Evolutionary conservation across 176 grass and related monocot species (phyloP).

Genomic region (Pontederia crassipes): DNA sequence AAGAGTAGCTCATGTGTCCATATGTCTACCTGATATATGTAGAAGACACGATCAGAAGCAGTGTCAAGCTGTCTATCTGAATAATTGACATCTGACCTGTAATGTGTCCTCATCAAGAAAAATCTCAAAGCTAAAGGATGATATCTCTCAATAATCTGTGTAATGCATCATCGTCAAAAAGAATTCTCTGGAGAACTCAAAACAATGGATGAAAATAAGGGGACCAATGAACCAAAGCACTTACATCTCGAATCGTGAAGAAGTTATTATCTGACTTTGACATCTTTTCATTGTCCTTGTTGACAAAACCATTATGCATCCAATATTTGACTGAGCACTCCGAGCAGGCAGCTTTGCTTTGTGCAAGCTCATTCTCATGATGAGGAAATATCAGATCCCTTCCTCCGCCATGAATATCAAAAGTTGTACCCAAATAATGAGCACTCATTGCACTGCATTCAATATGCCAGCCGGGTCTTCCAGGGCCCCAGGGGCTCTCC

Average conservation of each 20-base stretch:
- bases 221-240: background rate
- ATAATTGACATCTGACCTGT: conserved; percentile 80
- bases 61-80: conserved; percentile 46
- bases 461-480: conserved; percentile 82
- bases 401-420: conserved; percentile 81
- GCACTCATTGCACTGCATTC: conserved; percentile 79
- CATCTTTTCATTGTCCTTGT: conserved; percentile 63
- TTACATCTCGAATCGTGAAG: conserved; percentile 94
- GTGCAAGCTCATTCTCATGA: conserved; percentile 76
- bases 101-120: conserved; percentile 94
- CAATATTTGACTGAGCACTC: conserved; percentile 41
- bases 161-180: background rate
- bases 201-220: background rate
- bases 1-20: background rate
- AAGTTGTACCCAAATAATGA: conserved; percentile 43
- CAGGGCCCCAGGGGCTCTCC: conserved; percentile 66
- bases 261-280: conserved; percentile 72
- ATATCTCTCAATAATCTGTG: conserved; percentile 71
- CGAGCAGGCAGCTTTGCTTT: conserved; percentile 46
- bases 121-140: conserved; percentile 91
- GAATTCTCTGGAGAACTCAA: background rate
- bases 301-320: conserved; percentile 72
- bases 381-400: conserved; percentile 69
- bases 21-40: conserved; percentile 71
- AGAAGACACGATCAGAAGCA: conserved; percentile 73